Percentiles rank a stretch among this genome's conserved stretches.
These are phyloP conservation scores for Mucor circinelloides DNA, from an alignment of 371 early-diverging fungal species.

Conservation along the genomic window DNA sequence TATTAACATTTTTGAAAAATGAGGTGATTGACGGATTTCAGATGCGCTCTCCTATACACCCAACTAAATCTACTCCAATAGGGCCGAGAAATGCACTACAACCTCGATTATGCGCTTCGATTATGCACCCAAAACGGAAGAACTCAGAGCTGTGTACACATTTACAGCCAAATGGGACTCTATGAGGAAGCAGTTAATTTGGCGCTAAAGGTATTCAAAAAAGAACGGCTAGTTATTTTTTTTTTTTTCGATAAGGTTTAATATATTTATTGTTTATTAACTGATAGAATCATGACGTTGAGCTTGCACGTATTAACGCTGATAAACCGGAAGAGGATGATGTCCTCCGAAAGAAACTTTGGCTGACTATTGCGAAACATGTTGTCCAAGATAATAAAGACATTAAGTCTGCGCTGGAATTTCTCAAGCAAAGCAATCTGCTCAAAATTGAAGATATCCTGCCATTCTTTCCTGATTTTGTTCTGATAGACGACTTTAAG, in stretches of 20 bases:
- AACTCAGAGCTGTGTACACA: constrained; percentile 78
- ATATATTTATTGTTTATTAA: constrained; percentile 76
- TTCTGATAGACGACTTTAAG: constrained; percentile 93
- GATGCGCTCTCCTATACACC: constrained; percentile 68
- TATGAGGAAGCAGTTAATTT: constrained; percentile 89
- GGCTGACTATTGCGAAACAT: constrained; percentile 91
- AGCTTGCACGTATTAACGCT: constrained; percentile 88
- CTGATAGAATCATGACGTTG: constrained; percentile 79
- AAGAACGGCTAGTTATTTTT: background rate
- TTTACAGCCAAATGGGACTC: constrained; percentile 83
- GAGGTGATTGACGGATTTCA: constrained; percentile 75
- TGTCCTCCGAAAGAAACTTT: constrained; percentile 81
- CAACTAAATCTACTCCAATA: constrained; percentile 35
- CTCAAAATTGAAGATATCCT: constrained; percentile 94
- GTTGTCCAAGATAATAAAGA: constrained; percentile 83
- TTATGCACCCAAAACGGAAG: constrained; percentile 77
- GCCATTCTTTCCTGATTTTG: constrained; percentile 95
- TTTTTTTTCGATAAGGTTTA: constrained; percentile 68
- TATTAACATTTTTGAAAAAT: constrained; percentile 71
- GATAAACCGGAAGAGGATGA: constrained; percentile 84
- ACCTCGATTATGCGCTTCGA: constrained; percentile 86
- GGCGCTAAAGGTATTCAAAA: constrained; percentile 66
- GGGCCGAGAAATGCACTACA: constrained; percentile 76
- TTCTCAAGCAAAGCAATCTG: constrained; percentile 79
- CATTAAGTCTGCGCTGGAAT: constrained; percentile 83